These are phyloP conservation scores for Lithospermum erythrorhizon DNA, from an alignment of 257 asterid genomes.

Conservation along the genomic window DNA sequence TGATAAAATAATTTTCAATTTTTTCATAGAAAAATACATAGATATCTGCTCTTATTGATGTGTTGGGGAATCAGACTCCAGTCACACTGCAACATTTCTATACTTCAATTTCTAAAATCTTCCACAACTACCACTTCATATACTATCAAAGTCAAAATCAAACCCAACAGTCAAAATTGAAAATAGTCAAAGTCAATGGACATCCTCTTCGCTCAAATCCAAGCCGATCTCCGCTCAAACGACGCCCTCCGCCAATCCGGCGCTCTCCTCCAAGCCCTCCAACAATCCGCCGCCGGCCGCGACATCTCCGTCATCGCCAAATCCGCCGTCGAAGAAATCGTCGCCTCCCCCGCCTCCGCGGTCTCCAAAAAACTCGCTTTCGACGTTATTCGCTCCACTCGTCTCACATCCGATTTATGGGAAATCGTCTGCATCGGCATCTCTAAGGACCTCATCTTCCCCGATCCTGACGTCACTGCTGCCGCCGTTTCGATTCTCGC, in stretches of 20 bases:
- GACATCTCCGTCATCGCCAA: slow-evolving; percentile 82
- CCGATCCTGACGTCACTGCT: slow-evolving; percentile 85
- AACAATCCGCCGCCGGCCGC: slow-evolving; percentile 87
- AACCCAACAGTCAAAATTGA: no score
- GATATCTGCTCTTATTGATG: no score
- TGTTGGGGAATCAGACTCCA: no score
- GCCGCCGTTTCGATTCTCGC: slow-evolving; percentile 84
- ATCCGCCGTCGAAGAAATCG: slow-evolving; percentile 89
- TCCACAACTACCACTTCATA: no score
- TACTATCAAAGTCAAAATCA: no score
- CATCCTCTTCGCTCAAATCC: slow-evolving; percentile 81
- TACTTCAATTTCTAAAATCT: no score
- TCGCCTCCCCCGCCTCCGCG: slow-evolving; percentile 90
- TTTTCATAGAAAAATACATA: no score
- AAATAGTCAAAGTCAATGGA: slow-evolving; percentile 32
- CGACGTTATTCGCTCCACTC: slow-evolving; percentile 79
- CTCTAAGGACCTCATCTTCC: slow-evolving; percentile 72
- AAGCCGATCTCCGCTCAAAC: slow-evolving; percentile 83
- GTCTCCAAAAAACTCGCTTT: slow-evolving; percentile 77
- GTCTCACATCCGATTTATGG: slow-evolving; percentile 79
- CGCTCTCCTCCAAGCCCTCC: slow-evolving; percentile 84
- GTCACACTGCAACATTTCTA: no score
- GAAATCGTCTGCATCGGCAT: slow-evolving; percentile 69
- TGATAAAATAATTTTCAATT: no score
- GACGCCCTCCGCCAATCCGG: slow-evolving; percentile 91